Base-by-base conservation (phyloP, 352 stramenopile genomes). In the Phytophthora citrophthora region DNA sequence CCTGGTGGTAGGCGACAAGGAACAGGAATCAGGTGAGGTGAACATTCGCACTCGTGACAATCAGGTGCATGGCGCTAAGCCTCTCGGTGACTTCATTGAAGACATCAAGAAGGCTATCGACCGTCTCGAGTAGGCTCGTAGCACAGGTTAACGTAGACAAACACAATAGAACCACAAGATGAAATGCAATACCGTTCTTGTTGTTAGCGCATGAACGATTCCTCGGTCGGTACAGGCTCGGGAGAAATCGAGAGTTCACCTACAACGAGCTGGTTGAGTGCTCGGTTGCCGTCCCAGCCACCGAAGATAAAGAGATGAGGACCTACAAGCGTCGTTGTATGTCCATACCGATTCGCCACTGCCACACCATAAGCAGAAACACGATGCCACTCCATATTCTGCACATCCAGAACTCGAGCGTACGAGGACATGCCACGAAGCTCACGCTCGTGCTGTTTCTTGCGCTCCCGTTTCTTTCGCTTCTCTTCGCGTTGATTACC, bases 31-130 rank as follows among this genome's bases (percentile, higher is more conserved):
- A 3, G 24, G 69, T 15, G 44, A 83, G 31, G 84, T 95, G 13
- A 94, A 92, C 56, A 76, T 95, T 15, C 88, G 88, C 52, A 93
- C 88, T 15, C 79, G 88, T 36, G 88, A 95, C 72, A 95, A 92
- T 64, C 68, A 90, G 45, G 83, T 92, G 34, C 86, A 93, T 47
- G 88, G 88, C 36, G 67, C 83, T 27, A 87, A 87, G 64, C 46
- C 77, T 1, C 53, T 95, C 16, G 41, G 39, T 5, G 61, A 66
- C 24, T 94, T 95, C 24, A 69, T 90, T 3, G 51, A 78, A 44
- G 70, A 94, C 4, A 61, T 89, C 29, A 80, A 81, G 36, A 66
- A 65, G 1, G 75, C 81, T 45, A 83, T 90, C 48, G 75, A 76
- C 43, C 75, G 78, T 39, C 75, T 94, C 48, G 80, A 92, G 67